Percentiles rank a stretch among this genome's conserved stretches.
Conservation (phyloP, 1,284 basidiomycete genomes). For the Porogramme epimiltina region DNA sequence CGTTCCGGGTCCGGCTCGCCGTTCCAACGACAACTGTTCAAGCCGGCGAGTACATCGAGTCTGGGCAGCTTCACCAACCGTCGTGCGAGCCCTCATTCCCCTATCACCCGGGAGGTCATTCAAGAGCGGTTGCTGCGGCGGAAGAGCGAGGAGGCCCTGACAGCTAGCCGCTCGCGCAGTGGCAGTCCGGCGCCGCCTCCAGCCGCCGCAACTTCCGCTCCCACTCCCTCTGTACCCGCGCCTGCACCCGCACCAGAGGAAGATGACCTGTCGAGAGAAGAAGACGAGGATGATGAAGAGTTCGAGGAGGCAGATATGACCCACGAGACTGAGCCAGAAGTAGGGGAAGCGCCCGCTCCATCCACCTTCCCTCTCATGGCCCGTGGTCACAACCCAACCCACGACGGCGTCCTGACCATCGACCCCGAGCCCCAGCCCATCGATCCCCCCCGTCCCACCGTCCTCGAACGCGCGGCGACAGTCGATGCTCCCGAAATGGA, state of each 20-base stretch:
- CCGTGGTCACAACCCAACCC: conserved; percentile 31
- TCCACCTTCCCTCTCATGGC: conserved; percentile 18
- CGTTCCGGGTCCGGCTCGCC: conserved; percentile 16
- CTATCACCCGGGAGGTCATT: conserved; percentile 56
- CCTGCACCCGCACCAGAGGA: neutral
- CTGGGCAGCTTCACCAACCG: conserved; percentile 26
- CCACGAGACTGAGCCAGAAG: conserved; percentile 6
- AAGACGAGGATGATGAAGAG: neutral
- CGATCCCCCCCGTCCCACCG: conserved; percentile 35
- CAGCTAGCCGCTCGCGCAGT: conserved; percentile 1
- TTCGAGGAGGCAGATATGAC: conserved; percentile 4
- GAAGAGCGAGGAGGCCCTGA: conserved; percentile 45
- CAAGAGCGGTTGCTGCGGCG: conserved; percentile 48
- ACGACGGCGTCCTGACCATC: conserved; percentile 38
- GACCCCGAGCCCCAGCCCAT: conserved; percentile 34
- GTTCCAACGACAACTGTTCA: conserved; percentile 18
- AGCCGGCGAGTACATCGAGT: conserved; percentile 20
- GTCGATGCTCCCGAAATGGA: conserved; percentile 19
- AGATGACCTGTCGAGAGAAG: too few species aligned
- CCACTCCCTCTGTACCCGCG: neutral
- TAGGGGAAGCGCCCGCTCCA: neutral
- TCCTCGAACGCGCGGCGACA: conserved; percentile 29
- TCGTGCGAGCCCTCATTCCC: conserved; percentile 30
- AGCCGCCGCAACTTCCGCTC: neutral
- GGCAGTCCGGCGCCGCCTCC: conserved; percentile 4